Conservation (phyloP, 352 stramenopile genomes). For the Labyrinthula sp. region DNA sequence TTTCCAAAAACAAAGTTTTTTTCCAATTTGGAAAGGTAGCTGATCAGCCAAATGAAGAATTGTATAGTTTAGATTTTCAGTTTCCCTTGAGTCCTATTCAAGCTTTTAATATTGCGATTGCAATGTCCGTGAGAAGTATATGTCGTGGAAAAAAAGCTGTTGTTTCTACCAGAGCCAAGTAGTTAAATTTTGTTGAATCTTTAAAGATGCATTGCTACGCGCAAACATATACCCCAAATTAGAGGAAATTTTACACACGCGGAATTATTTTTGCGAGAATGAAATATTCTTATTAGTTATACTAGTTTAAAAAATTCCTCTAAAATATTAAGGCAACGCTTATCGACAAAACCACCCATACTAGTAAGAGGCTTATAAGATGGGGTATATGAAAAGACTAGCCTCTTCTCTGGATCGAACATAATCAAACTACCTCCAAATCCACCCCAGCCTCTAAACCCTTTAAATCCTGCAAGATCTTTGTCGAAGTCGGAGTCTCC, state of each 20-base stretch:
- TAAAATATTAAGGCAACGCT: too few species aligned
- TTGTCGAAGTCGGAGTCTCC: neutral
- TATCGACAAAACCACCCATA: slow-evolving; percentile 7
- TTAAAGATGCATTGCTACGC: too few species aligned
- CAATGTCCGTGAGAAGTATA: too few species aligned
- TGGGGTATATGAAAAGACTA: slow-evolving; percentile 1
- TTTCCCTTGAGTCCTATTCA: slow-evolving; percentile 34
- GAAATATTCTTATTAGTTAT: too few species aligned
- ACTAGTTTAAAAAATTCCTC: too few species aligned
- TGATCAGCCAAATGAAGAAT: slow-evolving; percentile 35
- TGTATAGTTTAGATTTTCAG: slow-evolving; percentile 34
- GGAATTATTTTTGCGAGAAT: too few species aligned
- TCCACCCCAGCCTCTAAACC: slow-evolving; percentile 3
- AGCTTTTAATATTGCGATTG: slow-evolving; percentile 32
- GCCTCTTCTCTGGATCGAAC: neutral
- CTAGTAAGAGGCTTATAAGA: neutral
- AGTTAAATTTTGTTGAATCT: too few species aligned
- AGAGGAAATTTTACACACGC: too few species aligned
- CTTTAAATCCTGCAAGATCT: neutral
- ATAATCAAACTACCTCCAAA: neutral
- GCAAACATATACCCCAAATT: too few species aligned
- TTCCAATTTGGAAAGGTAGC: slow-evolving; percentile 70
- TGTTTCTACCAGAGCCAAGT: too few species aligned
- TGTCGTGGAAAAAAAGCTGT: too few species aligned
- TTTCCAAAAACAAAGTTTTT: slow-evolving; percentile 3